Base-by-base conservation (phyloP, 306 rosid species). In the Citrullus amarus region DNA sequence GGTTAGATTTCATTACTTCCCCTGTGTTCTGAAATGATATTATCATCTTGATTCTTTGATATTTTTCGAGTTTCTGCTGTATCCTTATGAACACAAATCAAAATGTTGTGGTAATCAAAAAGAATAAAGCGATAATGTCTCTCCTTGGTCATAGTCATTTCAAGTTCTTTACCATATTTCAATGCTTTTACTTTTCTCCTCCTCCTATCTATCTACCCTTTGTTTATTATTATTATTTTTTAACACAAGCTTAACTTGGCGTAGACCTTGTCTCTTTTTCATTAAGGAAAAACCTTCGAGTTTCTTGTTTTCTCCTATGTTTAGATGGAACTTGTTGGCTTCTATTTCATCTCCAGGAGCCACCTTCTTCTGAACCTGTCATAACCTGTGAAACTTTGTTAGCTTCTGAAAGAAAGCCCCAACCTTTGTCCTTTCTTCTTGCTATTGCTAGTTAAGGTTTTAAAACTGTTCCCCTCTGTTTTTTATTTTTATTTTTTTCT, bases 351-450 rank as follows among this genome's bases (percentile, higher is more conserved):
- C 28, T 48, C 77, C 41, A 28, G 60, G 17, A 72, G 60, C 77
- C 20, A 11, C 77, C 77, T 50, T 20, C 56, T 50, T 72, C 16
- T 50, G 60, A 72, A 15, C 57, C 59, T 46, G 41, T 58, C 25
- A 48, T 71, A 22, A 32, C 77, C 76, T 70, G 58, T 25, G n/a
- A 68, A 68, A 41, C 9, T 68, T n/a, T 8, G 75, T 68, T 68
- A 18, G 59, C 25, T 36, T 48, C 58, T 48, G 43, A 71, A 71
- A 50, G 28, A 72, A 30, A 51, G 22, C 20, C 41, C 46, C 43
- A 50, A 30, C 77, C 77, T 51, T 28, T 70, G 16, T 73, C 57
- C 61, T 73, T 51, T 50, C 60, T 72, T 72, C 43, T 73, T 50
- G 60, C 60, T 48, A 9, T 50, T 72, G 61, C 46, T 73, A 48